phyloP scores from a whole-genome alignment of 352 stramenopile species.

The Globisporangium cystogenes region DNA sequence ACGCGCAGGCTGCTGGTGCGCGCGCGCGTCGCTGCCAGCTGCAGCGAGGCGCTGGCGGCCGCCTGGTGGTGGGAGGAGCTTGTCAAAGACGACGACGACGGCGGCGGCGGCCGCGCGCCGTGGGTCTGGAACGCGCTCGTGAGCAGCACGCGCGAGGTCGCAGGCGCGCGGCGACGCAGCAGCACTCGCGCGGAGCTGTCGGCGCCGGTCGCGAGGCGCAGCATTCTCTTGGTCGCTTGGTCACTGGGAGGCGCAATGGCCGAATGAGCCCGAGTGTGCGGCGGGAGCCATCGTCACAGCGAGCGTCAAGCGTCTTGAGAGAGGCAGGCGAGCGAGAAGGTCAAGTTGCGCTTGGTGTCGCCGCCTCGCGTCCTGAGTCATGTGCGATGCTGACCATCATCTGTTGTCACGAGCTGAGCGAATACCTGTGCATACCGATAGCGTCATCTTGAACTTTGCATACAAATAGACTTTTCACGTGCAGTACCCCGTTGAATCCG shows the following conservation, averaged over 20 bases:
- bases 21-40: background rate
- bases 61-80: background rate
- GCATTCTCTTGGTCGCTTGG: background rate
- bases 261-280: background rate
- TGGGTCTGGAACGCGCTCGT: constrained; percentile 10
- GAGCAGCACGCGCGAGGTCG: constrained; percentile 8
- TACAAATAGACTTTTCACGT: no score
- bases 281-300: no score
- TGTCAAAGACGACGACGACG: no score
- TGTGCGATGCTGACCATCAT: background rate
- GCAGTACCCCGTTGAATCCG: no score
- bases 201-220: background rate
- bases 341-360: background rate
- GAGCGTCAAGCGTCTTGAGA: no score
- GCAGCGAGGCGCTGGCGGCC: background rate
- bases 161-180: background rate
- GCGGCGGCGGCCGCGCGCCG: background rate
- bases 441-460: no score
- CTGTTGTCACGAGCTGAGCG: no score
- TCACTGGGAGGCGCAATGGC: background rate
- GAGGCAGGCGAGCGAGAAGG: no score
- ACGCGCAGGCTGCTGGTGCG: constrained; percentile 27
- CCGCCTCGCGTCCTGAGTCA: background rate
- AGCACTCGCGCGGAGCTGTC: background rate
- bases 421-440: no score